Conservation (phyloP, 2,329 filamentous ascomycete genomes). For the Knufia petricola region DNA sequence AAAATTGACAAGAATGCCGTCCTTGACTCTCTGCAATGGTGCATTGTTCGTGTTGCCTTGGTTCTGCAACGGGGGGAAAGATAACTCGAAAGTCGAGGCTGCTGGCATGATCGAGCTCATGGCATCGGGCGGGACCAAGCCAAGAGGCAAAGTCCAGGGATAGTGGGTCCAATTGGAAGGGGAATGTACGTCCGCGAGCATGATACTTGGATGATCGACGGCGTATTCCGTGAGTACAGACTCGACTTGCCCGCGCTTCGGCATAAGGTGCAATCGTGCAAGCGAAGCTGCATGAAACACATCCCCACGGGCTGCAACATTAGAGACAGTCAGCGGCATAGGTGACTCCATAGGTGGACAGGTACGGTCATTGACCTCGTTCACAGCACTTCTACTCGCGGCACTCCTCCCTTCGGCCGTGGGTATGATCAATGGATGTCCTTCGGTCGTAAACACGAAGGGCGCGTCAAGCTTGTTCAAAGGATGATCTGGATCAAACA, state of each 20-base stretch:
- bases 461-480: constrained; percentile 78
- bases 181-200: constrained; percentile 45
- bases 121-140: constrained; percentile 65
- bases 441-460: constrained; percentile 92
- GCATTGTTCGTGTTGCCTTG: constrained; percentile 38
- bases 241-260: constrained; percentile 48
- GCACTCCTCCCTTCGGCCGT: constrained; percentile 24
- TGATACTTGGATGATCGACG: constrained; percentile 45
- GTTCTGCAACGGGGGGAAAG: constrained; percentile 50
- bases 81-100: constrained; percentile 61
- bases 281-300: constrained; percentile 83
- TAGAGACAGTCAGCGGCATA: constrained; percentile 63
- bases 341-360: constrained; percentile 56
- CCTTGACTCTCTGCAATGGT: constrained; percentile 45
- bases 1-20: constrained; percentile 52
- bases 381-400: constrained; percentile 7
- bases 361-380: constrained; percentile 27
- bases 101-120: constrained; percentile 64
- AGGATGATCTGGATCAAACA: constrained; percentile 78
- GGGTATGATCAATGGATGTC: constrained; percentile 83
- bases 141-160: constrained; percentile 79
- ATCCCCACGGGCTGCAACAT: constrained; percentile 67
- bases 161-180: constrained; percentile 75
- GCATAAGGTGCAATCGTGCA: constrained; percentile 69
- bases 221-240: constrained; percentile 47